Evolutionary conservation across 2,329 filamentous ascomycete species (phyloP), one percentile per base, ranked within the genome.

Genomic region (Fusarium circinatum): DNA sequence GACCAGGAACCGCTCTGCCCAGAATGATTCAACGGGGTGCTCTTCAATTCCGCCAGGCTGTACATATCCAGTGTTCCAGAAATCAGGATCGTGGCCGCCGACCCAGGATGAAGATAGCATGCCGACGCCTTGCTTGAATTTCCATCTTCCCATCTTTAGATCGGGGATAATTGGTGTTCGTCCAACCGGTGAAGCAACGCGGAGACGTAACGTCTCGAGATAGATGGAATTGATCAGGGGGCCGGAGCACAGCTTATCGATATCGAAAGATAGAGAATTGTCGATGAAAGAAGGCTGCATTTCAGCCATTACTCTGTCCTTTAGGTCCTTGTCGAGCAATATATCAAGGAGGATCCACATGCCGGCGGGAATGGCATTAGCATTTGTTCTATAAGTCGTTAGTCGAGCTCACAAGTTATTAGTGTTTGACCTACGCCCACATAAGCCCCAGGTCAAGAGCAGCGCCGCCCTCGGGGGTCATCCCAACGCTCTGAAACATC

Each of bases 181-280:
- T 1, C 73, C 71, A 14, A 80, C 59, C 5, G 76, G 65, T 2
- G 71, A 71, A 3, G 71, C 73, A 18, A 75, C 65, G 13, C 72
- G 73, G 1, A 84, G 57, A 3, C 83, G 80, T 0, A 84, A 72
- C 1, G 78, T 78, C 49, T 84, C 82, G 13, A 77, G 77, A 38
- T 81, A 84, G 4, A 83, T 78, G 0, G 83, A 81, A 47, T 80
- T 82, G 9, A 84, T 68, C 1, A 84, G 63, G 3, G 80, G 77
- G 0, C 70, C 71, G 0, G 74, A 62, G 1, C 73, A 71, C 1
- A 83, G 74, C 1, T 42, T 68, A 3, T 77, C 68, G 1, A 73
- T 72, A 36, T 72, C 71, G 17, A 76, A 74, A 0, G 59, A 75
- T 4, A 75, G 28, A 8, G 73, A 65, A 3, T 34, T 49, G 1